Evolutionary conservation across 2,329 filamentous ascomycete genomes (phyloP).

Genomic region (Colletotrichum nymphaeae): DNA sequence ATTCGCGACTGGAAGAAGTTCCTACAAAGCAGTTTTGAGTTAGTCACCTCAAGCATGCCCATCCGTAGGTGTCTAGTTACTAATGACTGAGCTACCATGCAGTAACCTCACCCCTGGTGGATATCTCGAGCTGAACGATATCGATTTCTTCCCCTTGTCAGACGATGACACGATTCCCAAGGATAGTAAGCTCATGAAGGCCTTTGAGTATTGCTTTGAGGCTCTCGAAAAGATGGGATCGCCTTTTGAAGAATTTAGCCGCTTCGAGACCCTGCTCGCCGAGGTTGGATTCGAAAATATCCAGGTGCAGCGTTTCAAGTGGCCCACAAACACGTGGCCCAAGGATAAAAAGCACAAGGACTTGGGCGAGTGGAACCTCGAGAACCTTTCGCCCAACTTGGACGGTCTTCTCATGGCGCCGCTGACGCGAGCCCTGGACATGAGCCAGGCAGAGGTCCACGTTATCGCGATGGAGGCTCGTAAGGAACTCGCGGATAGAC

Average conservation of each 20-base stretch:
- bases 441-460: slow-evolving; percentile 46
- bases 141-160: neutral
- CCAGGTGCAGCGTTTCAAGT: slow-evolving; percentile 41
- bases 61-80: neutral
- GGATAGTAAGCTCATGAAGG: neutral
- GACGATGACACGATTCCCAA: neutral
- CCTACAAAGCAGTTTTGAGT: neutral
- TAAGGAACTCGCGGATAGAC: slow-evolving; percentile 45
- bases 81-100: neutral
- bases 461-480: slow-evolving; percentile 46
- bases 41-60: neutral
- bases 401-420: slow-evolving; percentile 50
- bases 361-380: slow-evolving; percentile 38
- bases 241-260: neutral
- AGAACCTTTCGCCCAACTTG: neutral
- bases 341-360: slow-evolving; percentile 43
- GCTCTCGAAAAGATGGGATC: neutral
- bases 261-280: neutral
- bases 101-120: neutral
- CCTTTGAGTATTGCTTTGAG: neutral
- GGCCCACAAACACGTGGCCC: slow-evolving; percentile 46
- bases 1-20: neutral
- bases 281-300: slow-evolving; percentile 46
- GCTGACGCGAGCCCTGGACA: slow-evolving; percentile 48
- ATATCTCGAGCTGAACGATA: slow-evolving; percentile 32